Percentiles rank a stretch among this genome's conserved stretches.
These are phyloP conservation scores for Penicillium diatomitis DNA, from an alignment of 495 filamentous ascomycete genomes.

Conservation along the genomic window DNA sequence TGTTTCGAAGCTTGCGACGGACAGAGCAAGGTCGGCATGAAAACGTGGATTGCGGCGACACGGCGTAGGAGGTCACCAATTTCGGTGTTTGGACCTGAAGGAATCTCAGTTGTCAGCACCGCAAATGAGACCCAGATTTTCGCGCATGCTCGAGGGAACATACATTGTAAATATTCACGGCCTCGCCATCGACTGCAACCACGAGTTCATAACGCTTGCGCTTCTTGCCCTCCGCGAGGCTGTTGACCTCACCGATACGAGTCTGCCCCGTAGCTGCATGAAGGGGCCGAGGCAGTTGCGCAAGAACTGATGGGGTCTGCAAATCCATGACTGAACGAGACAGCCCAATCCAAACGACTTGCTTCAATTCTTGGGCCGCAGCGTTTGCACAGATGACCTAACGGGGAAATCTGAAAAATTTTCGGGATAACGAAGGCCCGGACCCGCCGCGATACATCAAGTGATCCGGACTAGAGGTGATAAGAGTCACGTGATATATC, in stretches of 20 bases:
- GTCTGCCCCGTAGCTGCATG: conserved; percentile 51
- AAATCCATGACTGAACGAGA: conserved; percentile 30
- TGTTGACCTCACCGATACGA: conserved; percentile 60
- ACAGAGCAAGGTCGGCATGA: conserved; percentile 71
- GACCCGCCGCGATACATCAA: conserved; percentile 5
- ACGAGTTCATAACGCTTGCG: conserved; percentile 80
- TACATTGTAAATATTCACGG: conserved; percentile 90
- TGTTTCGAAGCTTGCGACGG: conserved; percentile 45
- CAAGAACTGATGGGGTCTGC: conserved; percentile 46
- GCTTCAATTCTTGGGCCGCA: conserved; percentile 13
- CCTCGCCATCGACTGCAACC: conserved; percentile 82
- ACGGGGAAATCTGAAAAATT: conserved; percentile 35
- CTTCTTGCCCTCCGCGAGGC: conserved; percentile 63
- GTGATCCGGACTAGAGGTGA: neutral
- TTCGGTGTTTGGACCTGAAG: conserved; percentile 69
- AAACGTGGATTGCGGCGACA: conserved; percentile 72
- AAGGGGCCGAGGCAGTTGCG: conserved; percentile 56
- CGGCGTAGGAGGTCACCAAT: conserved; percentile 73
- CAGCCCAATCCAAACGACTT: conserved; percentile 9
- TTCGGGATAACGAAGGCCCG: conserved; percentile 30
- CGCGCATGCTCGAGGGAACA: conserved; percentile 4
- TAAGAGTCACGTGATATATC: too few species aligned
- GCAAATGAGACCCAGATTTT: too few species aligned
- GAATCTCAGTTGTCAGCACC: conserved; percentile 4
- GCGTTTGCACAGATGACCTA: conserved; percentile 18